Base-by-base conservation (phyloP, 2,329 filamentous ascomycete species). In the Epichloe uncinata region DNA sequence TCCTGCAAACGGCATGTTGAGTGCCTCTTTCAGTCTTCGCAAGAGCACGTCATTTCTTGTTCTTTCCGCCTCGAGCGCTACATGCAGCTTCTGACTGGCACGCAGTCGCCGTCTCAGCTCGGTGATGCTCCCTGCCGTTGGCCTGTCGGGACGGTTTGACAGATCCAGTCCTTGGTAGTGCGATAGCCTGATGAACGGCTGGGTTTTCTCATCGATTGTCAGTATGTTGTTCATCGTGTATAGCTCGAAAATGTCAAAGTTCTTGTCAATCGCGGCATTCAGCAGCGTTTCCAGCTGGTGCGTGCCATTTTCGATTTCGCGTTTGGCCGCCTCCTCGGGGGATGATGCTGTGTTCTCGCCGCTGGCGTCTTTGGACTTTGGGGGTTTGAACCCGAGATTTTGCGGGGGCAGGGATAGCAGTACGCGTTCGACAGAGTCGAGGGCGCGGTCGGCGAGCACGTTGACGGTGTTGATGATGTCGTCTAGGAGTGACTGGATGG, bases 391-490 rank as follows among this genome's bases (percentile, higher is more conserved):
- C n/a, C 93, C 93, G 35, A 98, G 78, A 13, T 80, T 75, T 26
- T 82, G 74, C 0, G 90, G 85, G 1, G 85, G 79, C 3, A 85
- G 83, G 47, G 77, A 77, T 45, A 87, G 73, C 18, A 98, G 81
- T 1, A 87, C 87, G 50, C 81, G 79, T 67, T 97, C 93, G 56
- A 97, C 82, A 53, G 85, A 87, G 60, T 87, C 87, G 60, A 95
- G 82, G 49, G 88, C 90, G 65, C 85, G 85, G 68, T 95, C 93
- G 61, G 93, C 85, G 60, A 96, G 79, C 61, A 91, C 87, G 72
- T 97, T 98, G 66, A 96, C 82, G 50, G 85, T 86, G 73, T 97
- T 96, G 72, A 97, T 95, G 59, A 97, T 90, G 69, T 97, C 91
- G 78, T 98, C 93, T 62, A 98, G 85, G 41, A 98, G 80, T 53